Evolutionary conservation across 2,329 filamentous ascomycete genomes (phyloP).

Genomic region (Colletotrichum tabaci): DNA sequence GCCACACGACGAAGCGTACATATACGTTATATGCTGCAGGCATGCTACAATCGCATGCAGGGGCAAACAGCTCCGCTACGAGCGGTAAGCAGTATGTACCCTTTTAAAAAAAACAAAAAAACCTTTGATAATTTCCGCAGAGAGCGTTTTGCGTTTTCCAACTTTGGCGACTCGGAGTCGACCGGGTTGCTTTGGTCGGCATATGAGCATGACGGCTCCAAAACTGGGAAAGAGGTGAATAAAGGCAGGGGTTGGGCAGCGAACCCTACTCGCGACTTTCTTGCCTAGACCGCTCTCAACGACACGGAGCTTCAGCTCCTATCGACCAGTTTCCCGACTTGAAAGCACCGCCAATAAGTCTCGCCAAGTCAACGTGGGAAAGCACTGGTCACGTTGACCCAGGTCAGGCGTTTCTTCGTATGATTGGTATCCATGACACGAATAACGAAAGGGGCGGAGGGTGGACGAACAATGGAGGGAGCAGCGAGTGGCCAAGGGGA

Average conservation of each 20-base stretch:
- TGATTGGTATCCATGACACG: slow-evolving; percentile 24
- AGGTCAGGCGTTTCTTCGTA: slow-evolving; percentile 30
- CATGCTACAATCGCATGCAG: slow-evolving; percentile 15
- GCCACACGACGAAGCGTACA: slow-evolving; percentile 17
- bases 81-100: slow-evolving; percentile 31
- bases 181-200: slow-evolving; percentile 25
- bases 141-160: slow-evolving; percentile 25
- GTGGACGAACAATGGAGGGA: neutral
- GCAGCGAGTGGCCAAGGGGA: slow-evolving; percentile 7
- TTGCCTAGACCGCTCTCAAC: slow-evolving; percentile 21
- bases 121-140: slow-evolving; percentile 23
- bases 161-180: slow-evolving; percentile 8
- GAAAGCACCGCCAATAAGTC: neutral
- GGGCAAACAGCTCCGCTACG: slow-evolving; percentile 17
- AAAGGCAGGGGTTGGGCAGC: slow-evolving; percentile 15
- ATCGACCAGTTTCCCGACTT: neutral
- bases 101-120: slow-evolving; percentile 5
- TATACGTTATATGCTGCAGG: neutral
- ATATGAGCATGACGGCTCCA: slow-evolving; percentile 17
- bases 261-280: slow-evolving; percentile 26
- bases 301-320: slow-evolving; percentile 7
- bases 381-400: slow-evolving; percentile 25
- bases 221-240: slow-evolving; percentile 11
- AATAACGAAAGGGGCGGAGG: slow-evolving; percentile 18
- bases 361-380: neutral